These are phyloP conservation scores for Potentilla sterilis DNA, from an alignment of 306 rosid genomes.

Conservation along the genomic window DNA sequence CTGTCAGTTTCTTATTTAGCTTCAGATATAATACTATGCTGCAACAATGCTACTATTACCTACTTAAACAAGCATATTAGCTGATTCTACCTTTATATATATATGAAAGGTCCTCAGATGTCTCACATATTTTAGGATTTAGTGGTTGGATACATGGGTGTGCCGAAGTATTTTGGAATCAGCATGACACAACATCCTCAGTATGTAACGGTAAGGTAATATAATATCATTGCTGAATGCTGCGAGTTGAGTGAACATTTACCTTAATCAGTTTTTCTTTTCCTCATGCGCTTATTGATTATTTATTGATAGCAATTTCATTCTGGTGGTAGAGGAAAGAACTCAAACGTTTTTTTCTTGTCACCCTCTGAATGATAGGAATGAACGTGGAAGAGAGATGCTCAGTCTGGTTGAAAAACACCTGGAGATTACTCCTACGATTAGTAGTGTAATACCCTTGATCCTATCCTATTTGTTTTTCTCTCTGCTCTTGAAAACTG, in stretches of 20 bases:
- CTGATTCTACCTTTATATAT: neutral
- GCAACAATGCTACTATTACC: neutral
- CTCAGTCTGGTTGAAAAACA: slow-evolving; percentile 61
- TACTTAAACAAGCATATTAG: neutral
- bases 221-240: slow-evolving; percentile 20
- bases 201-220: slow-evolving; percentile 90
- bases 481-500: neutral
- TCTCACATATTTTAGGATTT: slow-evolving; percentile 56
- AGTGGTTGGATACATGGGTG: slow-evolving; percentile 98
- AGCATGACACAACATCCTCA: slow-evolving; percentile 98
- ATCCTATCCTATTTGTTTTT: slow-evolving; percentile 23
- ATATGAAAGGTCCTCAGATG: slow-evolving; percentile 9
- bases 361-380: slow-evolving; percentile 47
- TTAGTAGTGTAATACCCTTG: slow-evolving; percentile 50
- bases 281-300: neutral
- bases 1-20: neutral
- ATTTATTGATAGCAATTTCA: neutral
- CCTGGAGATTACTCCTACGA: slow-evolving; percentile 69
- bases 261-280: neutral
- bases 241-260: neutral
- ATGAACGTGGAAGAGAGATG: slow-evolving; percentile 95
- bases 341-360: slow-evolving; percentile 2
- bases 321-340: slow-evolving; percentile 10
- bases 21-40: neutral
- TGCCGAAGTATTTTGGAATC: slow-evolving; percentile 86